These are phyloP conservation scores for Sesbania bispinosa DNA, from an alignment of 306 rosid genomes.

Conservation along the genomic window DNA sequence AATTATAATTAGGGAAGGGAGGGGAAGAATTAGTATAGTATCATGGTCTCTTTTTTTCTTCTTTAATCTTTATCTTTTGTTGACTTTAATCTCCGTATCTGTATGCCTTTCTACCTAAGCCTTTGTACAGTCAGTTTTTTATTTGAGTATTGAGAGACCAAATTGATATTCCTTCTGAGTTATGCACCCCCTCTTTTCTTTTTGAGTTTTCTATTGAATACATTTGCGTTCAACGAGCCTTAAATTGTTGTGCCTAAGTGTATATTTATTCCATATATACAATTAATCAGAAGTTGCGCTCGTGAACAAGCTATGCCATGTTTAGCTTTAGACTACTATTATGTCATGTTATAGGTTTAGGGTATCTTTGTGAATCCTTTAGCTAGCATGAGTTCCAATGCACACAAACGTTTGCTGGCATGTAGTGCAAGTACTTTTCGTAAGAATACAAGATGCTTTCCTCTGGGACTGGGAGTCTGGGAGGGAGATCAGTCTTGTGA, in stretches of 20 bases:
- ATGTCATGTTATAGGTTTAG: not conserved
- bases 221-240: not conserved
- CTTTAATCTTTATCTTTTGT: slow-evolving; percentile 2
- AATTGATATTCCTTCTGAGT: slow-evolving; percentile 31
- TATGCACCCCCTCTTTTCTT: slow-evolving; percentile 27
- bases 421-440: not conserved
- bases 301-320: too few species aligned
- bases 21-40: slow-evolving; percentile 27
- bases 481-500: not conserved
- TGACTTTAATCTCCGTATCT: slow-evolving; percentile 22
- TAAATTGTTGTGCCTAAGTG: not conserved
- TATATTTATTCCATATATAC: not conserved
- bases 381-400: too few species aligned
- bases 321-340: not conserved
- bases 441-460: not conserved
- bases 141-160: slow-evolving; percentile 26
- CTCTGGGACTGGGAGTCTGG: too few species aligned
- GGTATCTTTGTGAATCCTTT: too few species aligned
- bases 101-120: slow-evolving; percentile 27
- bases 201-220: not conserved
- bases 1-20: slow-evolving; percentile 24
- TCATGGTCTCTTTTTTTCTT: not conserved
- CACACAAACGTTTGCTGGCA: too few species aligned
- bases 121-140: too few species aligned
- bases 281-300: not conserved